Conservation (phyloP, 2,329 filamentous ascomycete genomes). For the Tolypocladium sp. region DNA sequence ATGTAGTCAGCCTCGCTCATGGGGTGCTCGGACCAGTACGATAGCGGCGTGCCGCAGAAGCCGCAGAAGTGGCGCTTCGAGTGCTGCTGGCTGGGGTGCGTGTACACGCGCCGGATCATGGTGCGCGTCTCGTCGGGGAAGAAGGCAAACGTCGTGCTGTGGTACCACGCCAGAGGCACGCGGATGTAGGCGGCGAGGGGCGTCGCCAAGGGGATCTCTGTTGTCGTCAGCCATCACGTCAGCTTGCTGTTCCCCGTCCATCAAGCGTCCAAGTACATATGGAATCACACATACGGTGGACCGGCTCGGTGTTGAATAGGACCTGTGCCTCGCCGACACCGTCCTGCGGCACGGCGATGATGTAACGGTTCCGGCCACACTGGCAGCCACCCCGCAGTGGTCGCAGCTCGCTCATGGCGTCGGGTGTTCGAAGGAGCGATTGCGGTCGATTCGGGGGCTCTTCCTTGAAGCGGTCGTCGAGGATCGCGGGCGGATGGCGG, state of each 20-base stretch:
- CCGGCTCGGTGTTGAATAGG: conserved; percentile 62
- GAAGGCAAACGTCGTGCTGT: conserved; percentile 63
- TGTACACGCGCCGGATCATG: conserved; percentile 59
- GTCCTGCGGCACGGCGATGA: conserved; percentile 57
- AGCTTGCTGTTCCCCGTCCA: not conserved
- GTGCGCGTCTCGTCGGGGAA: conserved; percentile 68
- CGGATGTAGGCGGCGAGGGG: conserved; percentile 75
- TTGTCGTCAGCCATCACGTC: not conserved
- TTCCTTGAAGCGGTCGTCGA: not conserved
- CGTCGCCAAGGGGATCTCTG: conserved; percentile 58
- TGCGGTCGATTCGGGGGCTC: not conserved
- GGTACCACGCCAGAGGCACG: conserved; percentile 74
- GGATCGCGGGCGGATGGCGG: not conserved
- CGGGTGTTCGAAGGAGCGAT: not conserved
- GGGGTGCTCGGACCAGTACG: conserved; percentile 73
- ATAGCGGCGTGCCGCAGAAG: conserved; percentile 79
- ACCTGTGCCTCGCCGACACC: conserved; percentile 52
- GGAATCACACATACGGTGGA: conserved; percentile 55
- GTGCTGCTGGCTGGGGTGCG: conserved; percentile 45
- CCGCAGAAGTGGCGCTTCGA: conserved; percentile 78
- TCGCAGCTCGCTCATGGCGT: conserved; percentile 35
- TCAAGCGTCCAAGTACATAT: not conserved
- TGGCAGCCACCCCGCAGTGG: conserved; percentile 69
- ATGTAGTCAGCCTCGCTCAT: conserved; percentile 67
- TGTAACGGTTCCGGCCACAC: conserved; percentile 79